These are phyloP conservation scores for Atkinsonella texensis DNA, from an alignment of 2,329 filamentous ascomycete species.

Conservation along the genomic window DNA sequence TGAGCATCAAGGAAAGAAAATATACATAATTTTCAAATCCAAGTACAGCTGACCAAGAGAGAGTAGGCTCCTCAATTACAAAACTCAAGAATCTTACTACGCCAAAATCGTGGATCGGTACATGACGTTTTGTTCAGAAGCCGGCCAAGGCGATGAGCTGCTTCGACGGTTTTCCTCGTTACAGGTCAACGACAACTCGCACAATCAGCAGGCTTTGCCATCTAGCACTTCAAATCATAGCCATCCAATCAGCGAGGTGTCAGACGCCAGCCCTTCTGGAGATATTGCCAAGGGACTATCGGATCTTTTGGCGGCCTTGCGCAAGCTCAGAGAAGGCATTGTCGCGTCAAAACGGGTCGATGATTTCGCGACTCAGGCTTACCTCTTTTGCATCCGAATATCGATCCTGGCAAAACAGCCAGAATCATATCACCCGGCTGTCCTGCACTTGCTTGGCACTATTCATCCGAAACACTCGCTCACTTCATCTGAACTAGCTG, in stretches of 20 bases:
- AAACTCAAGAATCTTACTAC: slow-evolving; percentile 76
- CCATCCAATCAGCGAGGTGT: not conserved
- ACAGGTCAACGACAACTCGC: slow-evolving; percentile 9
- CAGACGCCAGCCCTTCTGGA: slow-evolving; percentile 9
- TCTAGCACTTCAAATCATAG: not conserved
- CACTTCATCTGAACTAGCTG: slow-evolving; percentile 58
- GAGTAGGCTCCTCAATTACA: slow-evolving; percentile 55
- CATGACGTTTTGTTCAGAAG: slow-evolving; percentile 74
- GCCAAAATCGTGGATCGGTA: slow-evolving; percentile 79
- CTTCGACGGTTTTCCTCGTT: slow-evolving; percentile 64
- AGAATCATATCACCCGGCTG: slow-evolving; percentile 81
- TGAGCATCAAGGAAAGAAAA: not conserved
- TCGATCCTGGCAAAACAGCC: slow-evolving; percentile 70
- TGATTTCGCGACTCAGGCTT: slow-evolving; percentile 74
- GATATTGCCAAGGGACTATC: slow-evolving; percentile 52
- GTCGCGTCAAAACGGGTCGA: slow-evolving; percentile 66
- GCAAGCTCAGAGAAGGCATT: slow-evolving; percentile 85
- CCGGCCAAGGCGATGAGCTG: slow-evolving; percentile 59
- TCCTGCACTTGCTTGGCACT: slow-evolving; percentile 62
- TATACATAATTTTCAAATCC: not conserved
- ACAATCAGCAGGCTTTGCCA: not conserved
- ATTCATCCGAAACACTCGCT: slow-evolving; percentile 61
- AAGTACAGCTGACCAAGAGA: not conserved
- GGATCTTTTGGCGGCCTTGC: slow-evolving; percentile 68
- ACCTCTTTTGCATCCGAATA: slow-evolving; percentile 82